Conservation (phyloP, 73 alveolate species). For the Blepharisma stoltei region DNA sequence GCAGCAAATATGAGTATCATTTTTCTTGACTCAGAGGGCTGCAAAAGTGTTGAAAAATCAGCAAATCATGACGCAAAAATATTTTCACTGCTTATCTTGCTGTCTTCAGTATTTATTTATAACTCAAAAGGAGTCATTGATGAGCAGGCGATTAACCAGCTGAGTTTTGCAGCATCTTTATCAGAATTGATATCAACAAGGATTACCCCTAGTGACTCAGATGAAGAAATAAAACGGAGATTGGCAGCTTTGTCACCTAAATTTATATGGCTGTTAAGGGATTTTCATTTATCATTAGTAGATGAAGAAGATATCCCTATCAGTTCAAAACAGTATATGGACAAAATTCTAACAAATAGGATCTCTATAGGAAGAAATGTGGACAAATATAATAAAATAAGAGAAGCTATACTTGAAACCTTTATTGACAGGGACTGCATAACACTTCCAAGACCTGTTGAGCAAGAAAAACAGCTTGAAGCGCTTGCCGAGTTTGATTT, state of each 20-base stretch:
- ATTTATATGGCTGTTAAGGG: conserved; percentile 84
- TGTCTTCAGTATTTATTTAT: conserved; percentile 84
- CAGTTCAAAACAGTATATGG: conserved; percentile 60
- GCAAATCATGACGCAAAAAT: conserved; percentile 92
- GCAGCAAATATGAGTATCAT: conserved; percentile 72
- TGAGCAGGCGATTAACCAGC: conserved; percentile 81
- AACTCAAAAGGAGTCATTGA: conserved; percentile 94
- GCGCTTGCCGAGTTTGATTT: conserved; percentile 42
- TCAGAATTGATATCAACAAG: conserved; percentile 39
- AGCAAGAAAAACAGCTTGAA: conserved; percentile 47
- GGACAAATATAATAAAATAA: conserved; percentile 56
- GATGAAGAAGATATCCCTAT: conserved; percentile 58
- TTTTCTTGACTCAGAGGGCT: conserved; percentile 93
- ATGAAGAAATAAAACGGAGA: conserved; percentile 23
- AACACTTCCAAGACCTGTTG: conserved; percentile 29
- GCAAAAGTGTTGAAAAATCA: conserved; percentile 83
- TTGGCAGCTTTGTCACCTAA: conserved; percentile 34
- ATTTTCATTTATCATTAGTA: conserved; percentile 68
- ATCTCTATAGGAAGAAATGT: conserved; percentile 53
- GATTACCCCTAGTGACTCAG: neutral
- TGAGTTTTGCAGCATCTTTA: conserved; percentile 88
- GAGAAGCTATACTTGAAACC: neutral
- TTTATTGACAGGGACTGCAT: conserved; percentile 10
- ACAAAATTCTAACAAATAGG: conserved; percentile 56
- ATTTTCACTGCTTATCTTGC: conserved; percentile 84